Evolutionary conservation across 2,329 filamentous ascomycete species (phyloP).

Genomic region (Pseudocercospora musae): DNA sequence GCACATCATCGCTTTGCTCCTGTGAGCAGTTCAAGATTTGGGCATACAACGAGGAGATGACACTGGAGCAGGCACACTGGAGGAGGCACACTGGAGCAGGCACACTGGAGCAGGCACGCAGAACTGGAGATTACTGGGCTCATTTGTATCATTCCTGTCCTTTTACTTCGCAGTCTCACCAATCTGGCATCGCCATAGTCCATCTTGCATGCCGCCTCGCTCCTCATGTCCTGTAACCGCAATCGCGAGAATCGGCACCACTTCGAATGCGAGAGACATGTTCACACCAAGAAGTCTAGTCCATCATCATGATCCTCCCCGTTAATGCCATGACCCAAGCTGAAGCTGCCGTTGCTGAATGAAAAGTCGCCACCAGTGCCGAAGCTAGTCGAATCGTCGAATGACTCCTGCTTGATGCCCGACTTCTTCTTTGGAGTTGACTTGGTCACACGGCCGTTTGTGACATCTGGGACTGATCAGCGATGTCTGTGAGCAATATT

Average conservation of each 20-base stretch:
- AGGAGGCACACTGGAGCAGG: neutral
- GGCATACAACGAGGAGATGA: neutral
- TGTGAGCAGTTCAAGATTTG: neutral
- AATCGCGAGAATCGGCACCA: neutral
- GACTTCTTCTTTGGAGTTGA: constrained; percentile 25
- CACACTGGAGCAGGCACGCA: neutral
- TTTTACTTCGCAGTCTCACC: neutral
- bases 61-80: too few relatives aligned
- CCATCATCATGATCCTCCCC: constrained; percentile 3
- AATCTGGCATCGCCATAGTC: neutral
- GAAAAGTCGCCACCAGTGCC: neutral
- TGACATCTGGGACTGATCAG: constrained; percentile 17
- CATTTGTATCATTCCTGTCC: neutral
- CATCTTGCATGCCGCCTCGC: neutral
- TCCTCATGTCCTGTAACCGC: neutral
- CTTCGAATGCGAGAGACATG: neutral
- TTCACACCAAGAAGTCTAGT: neutral
- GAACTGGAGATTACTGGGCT: neutral
- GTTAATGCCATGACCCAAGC: neutral
- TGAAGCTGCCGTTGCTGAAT: neutral
- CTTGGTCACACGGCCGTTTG: constrained; percentile 28
- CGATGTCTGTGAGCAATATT: neutral
- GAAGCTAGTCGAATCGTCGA: constrained; percentile 1
- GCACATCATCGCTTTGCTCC: neutral
- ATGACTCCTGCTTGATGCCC: constrained; percentile 28